Evolutionary conservation across 768 basidiomycete genomes (phyloP).

Genomic region (Termitomyces sp.): DNA sequence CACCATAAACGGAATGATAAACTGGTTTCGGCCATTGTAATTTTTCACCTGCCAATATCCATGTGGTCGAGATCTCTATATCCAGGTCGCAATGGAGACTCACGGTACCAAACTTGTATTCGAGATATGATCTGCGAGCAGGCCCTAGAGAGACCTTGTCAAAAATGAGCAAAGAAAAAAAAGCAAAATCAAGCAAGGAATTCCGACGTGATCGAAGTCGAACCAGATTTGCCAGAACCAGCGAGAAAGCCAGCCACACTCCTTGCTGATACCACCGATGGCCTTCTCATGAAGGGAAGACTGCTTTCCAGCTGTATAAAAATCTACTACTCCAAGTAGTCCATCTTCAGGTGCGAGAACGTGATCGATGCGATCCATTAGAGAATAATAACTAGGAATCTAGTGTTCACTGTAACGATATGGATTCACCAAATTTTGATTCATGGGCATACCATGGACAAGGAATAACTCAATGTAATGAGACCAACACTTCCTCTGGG

Average conservation of each 20-base stretch:
- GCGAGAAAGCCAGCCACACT: constrained; percentile 59
- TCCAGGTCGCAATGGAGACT: constrained; percentile 10
- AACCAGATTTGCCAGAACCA: constrained; percentile 81
- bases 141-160: constrained; percentile 42
- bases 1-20: constrained; percentile 61
- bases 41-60: constrained; percentile 41
- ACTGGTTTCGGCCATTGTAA: constrained; percentile 69
- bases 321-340: constrained; percentile 65
- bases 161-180: neutral
- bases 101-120: constrained; percentile 74
- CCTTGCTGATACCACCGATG: constrained; percentile 56
- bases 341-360: constrained; percentile 56
- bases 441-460: constrained; percentile 41
- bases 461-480: constrained; percentile 50
- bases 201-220: constrained; percentile 43
- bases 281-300: constrained; percentile 53
- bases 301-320: constrained; percentile 58
- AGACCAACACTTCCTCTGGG: constrained; percentile 52
- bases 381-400: constrained; percentile 60
- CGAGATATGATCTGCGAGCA: constrained; percentile 64
- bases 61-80: neutral
- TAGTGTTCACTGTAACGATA: constrained; percentile 14
- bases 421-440: neutral
- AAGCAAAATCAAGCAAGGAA: constrained; percentile 8
- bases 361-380: constrained; percentile 64